Evolutionary conservation across 495 filamentous ascomycete species (phyloP).

Genomic region (Hypoxylon fuscum): DNA sequence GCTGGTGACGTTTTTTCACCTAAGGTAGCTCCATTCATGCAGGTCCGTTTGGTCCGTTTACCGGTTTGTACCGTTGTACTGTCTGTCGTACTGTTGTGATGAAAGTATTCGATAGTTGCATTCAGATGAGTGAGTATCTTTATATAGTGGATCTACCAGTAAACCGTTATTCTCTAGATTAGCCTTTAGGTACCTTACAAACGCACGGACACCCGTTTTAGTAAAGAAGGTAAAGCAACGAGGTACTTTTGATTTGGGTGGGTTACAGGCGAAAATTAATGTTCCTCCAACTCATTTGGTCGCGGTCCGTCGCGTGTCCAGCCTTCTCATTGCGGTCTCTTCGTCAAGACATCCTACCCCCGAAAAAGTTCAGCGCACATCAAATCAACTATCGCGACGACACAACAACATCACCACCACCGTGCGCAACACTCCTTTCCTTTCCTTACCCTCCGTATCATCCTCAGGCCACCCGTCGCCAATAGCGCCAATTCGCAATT

Average conservation of each 20-base stretch:
- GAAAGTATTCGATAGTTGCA: not conserved
- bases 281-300: slow-evolving; percentile 35
- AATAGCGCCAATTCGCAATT: slow-evolving; percentile 27
- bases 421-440: slow-evolving; percentile 19
- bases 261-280: slow-evolving; percentile 19
- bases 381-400: slow-evolving; percentile 26
- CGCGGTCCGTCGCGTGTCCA: slow-evolving; percentile 42
- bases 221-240: not conserved
- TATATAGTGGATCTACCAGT: not conserved
- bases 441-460: not conserved
- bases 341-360: slow-evolving; percentile 13
- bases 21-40: too few species aligned
- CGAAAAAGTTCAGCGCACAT: slow-evolving; percentile 34
- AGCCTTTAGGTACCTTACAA: not conserved
- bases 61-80: not conserved
- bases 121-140: not conserved
- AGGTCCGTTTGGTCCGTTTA: slow-evolving; percentile 28
- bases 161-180: not conserved
- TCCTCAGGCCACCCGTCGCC: not conserved
- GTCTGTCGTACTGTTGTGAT: not conserved
- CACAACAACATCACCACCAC: slow-evolving; percentile 19
- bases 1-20: slow-evolving; percentile 38
- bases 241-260: slow-evolving; percentile 34
- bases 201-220: slow-evolving; percentile 23
- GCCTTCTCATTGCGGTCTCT: slow-evolving; percentile 31